Evolutionary conservation across 1,284 basidiomycete species (phyloP).

Genomic region (Pyrrhoderma noxium): DNA sequence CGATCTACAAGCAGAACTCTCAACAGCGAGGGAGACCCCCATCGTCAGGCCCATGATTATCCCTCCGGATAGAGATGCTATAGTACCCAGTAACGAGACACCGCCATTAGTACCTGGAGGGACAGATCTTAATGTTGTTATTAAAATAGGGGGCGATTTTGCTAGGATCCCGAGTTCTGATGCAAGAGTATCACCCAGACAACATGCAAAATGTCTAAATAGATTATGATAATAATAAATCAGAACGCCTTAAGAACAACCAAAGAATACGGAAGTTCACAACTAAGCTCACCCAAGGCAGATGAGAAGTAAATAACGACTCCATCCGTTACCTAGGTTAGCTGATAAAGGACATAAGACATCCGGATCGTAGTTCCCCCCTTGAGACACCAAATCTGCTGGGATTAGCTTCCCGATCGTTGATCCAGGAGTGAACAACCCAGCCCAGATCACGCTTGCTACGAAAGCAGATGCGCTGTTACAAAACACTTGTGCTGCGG

Average conservation of each 20-base stretch:
- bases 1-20: constrained; percentile 47
- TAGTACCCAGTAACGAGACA: constrained; percentile 68
- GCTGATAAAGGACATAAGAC: constrained; percentile 50
- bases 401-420: constrained; percentile 23
- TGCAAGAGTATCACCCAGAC: constrained; percentile 74
- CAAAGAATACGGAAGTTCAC: too few relatives aligned
- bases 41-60: constrained; percentile 59
- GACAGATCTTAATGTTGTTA: constrained; percentile 66
- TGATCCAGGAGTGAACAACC: constrained; percentile 40
- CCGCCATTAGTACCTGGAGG: constrained; percentile 92
- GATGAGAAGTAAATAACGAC: constrained; percentile 54
- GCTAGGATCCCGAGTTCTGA: constrained; percentile 85
- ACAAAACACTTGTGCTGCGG: constrained; percentile 73
- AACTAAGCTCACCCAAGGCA: constrained; percentile 71
- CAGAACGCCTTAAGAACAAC: too few relatives aligned
- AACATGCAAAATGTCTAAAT: constrained; percentile 71
- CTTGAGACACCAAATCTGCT: constrained; percentile 13
- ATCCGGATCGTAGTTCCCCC: constrained; percentile 25
- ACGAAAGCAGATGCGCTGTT: constrained; percentile 70
- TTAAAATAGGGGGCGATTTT: constrained; percentile 55
- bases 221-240: too few relatives aligned
- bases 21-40: constrained; percentile 50
- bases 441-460: constrained; percentile 61
- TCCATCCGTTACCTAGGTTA: constrained; percentile 38
- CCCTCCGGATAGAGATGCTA: constrained; percentile 72